Evolutionary conservation across 2,329 filamentous ascomycete genomes (phyloP).

Genomic region (Nemania sp.): DNA sequence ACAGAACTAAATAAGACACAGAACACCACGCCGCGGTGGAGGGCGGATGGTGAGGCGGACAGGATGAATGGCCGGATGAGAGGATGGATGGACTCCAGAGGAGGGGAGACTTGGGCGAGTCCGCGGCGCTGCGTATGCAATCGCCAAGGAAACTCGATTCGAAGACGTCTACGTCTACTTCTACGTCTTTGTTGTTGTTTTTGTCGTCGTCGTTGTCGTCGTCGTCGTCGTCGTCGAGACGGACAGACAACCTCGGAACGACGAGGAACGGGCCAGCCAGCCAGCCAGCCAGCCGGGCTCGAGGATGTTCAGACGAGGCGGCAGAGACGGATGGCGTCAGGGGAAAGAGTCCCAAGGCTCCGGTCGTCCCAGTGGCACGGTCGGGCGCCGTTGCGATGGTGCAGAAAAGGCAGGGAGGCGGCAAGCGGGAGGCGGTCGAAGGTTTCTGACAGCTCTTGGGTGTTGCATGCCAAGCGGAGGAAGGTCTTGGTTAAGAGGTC

Average conservation of each 20-base stretch:
- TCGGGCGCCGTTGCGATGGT: conserved; percentile 24
- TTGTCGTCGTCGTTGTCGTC: background rate
- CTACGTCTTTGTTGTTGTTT: no score
- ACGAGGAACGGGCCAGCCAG: background rate
- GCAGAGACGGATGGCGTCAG: background rate
- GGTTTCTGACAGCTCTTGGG: conserved; percentile 37
- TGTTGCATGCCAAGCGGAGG: conserved; percentile 41
- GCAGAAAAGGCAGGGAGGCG: background rate
- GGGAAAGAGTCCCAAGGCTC: background rate
- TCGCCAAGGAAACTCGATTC: background rate
- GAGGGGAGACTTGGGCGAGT: background rate
- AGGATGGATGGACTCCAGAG: background rate
- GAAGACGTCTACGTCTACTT: no score
- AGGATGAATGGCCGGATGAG: no score
- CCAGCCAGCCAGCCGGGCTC: conserved; percentile 19
- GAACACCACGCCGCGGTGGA: no score
- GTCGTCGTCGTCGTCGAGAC: no score
- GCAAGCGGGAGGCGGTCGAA: conserved; percentile 21
- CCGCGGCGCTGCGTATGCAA: conserved; percentile 14
- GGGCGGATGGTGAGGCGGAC: no score
- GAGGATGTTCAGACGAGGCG: background rate
- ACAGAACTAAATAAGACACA: background rate
- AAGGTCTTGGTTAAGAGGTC: conserved; percentile 36
- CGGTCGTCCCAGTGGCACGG: conserved; percentile 21
- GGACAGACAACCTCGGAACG: background rate